Conservation (phyloP, 257 asterid species). For the Plantago major region DNA sequence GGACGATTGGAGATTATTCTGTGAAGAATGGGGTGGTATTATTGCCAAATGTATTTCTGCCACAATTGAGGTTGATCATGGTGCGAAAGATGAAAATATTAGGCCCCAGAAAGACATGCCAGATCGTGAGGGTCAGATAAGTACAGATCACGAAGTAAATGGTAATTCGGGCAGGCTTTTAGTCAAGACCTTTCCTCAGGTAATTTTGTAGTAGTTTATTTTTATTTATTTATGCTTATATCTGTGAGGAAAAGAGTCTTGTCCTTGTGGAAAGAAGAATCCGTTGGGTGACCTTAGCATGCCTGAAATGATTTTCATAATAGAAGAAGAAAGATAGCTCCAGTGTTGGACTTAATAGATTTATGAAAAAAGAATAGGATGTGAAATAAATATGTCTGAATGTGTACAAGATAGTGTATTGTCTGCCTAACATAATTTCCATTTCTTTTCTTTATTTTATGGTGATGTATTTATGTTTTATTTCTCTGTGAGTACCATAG, state of each 20-base stretch:
- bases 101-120: constrained; percentile 43
- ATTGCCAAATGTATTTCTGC: constrained; percentile 60
- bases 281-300: too few species aligned
- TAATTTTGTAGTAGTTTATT: constrained; percentile 31
- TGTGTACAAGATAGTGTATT: too few species aligned
- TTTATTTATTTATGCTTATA: constrained; percentile 15
- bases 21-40: constrained; percentile 88
- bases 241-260: constrained; percentile 25
- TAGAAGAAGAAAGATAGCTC: too few species aligned
- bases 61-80: constrained; percentile 44
- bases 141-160: constrained; percentile 37
- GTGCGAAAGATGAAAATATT: constrained; percentile 34
- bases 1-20: constrained; percentile 83
- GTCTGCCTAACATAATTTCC: too few species aligned
- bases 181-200: constrained; percentile 78
- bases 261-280: background rate
- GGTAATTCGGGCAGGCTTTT: constrained; percentile 36
- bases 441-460: too few species aligned
- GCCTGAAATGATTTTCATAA: too few species aligned
- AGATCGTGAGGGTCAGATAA: constrained; percentile 45
- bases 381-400: too few species aligned
- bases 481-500: too few species aligned
- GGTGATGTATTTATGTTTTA: too few species aligned
- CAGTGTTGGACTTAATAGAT: too few species aligned
- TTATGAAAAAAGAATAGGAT: too few species aligned